Evolutionary conservation across 148 eudicot genomes (phyloP), one percentile per base, ranked within the genome.

Genomic region (Fagopyrum tataricum): DNA sequence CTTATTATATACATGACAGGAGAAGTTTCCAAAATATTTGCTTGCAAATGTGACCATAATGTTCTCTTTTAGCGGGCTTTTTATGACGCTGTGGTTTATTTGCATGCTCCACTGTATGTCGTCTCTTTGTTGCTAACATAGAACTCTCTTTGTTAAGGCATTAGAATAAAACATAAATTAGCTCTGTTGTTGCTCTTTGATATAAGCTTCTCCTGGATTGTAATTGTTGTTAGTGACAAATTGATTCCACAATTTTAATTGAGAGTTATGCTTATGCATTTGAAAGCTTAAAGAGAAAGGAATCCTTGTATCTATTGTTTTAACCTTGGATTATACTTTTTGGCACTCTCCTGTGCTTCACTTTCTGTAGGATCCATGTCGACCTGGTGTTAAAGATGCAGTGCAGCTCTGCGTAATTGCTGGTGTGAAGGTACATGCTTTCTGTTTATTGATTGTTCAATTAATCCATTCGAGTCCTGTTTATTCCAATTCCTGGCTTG

Each of bases 321-420:
- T 31, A 31, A 26, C 18, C 6, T 6, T 37, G 31, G 18, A 20
- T 43, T 64, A 31, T 42, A 39, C 1, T 37, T 24, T 61, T 13
- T 61, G 41, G 6, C 24, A 61, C 14, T 21, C 8, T 58, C 13
- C 13, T 21, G 64, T 21, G 26, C 31, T 23, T 61, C 11, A 5
- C 37, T 2, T 6, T 61, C 72, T 51, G 73, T 44, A 86, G 89
- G 92, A 88, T 86, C 92, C 92, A 76, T 88, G 92, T 75, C 86
- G 92, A 53, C 82, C 86, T 2, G 76, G 88, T 72, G 92, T 88
- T 53, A 86, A 73, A 75, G 81, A 82, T 15, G 86, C 92, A 23
- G 88, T 88, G 72, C 78, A 75, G 47, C 76, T 88, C 23, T 88
- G 92, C 74, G 72, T 67, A 23, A 76, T 81, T 17, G 92, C 92